Evolutionary conservation across 352 stramenopile genomes (phyloP), one percentile per base, ranked within the genome.

Genomic region (Pythium diclinum): DNA sequence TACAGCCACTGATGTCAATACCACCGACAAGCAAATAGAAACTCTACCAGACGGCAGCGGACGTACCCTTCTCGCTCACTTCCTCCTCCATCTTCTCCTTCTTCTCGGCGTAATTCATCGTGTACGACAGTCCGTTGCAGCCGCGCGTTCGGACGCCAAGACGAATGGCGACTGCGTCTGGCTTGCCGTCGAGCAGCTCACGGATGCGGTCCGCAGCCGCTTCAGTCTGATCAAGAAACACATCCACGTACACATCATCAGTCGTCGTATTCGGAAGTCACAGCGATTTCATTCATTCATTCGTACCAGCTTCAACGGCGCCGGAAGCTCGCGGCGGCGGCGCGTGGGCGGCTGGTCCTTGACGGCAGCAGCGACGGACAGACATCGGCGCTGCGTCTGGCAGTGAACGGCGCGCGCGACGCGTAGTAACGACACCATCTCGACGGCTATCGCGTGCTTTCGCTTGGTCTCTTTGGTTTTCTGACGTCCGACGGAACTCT

Each of bases 51-150:
- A 36, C 9, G 19, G 14, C 6, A 16, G 10, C 19, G 17, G 17
- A 67, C 59, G 30, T 49, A 94, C 85, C 87, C 67, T 93, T 92
- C 61, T 94, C 88, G 59, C 72, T 79, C 70, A 99, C 95, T 79
- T 97, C 90, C 66, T 98, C 90, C 75, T 99, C 95, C 58, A 98
- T 79, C 51, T 91, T 90, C 53, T 96, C 87, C 65, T 96, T 94
- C 74, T 98, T 95, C 58, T 97, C 92, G 16, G 96, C 97, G 77
- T 99, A 99, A 78, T 99, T 99, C 75, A 99, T 94, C 16, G 97
- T 99, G 78, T 99, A 99, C 30, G 92, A 98, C 21, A 99, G 71
- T 0, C 97, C 97, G 78, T 99, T 99, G 81, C 97, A 99, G 25
- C 97, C 97, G 55, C 87, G 82, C 49, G 95, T 94, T 79, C 95